Evolutionary conservation across 768 basidiomycete species (phyloP), one percentile per base, ranked within the genome.

Genomic region (Thelephora ganbajun): DNA sequence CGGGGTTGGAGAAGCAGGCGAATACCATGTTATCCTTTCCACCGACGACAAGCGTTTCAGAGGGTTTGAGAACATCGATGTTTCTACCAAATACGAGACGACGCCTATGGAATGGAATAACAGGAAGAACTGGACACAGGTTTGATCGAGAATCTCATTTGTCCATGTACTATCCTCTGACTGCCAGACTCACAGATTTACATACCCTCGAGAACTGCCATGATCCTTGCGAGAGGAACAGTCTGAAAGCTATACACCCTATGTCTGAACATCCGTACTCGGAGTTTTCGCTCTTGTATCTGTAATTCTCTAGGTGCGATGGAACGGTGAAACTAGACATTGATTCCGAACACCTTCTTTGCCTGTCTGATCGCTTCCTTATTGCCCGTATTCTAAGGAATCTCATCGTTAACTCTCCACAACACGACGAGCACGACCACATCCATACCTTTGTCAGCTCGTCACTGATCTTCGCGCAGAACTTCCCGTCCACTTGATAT

Each of bases 381-480:
- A 4, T 41, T 22, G 14, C 39, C 39, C 16, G 39, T 41, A 14
- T n/a, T 41, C 39, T 41, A 4, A 30, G 9, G 9, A 4, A 9
- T 30, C 9, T 41, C 36, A 37, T 37, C 39, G 12, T 41, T 41
- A 39, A 22, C 18, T 37, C 36, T 14, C 14, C 16, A 41, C 7
- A 41, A 41, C 7, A 4, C 4, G 7, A 9, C 39, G 9, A 30
- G 14, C n/a, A 41, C 18, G 39, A 5, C 7, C 4, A 4, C 4
- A 5, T 23, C 4, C 58, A 11, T 33, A 79, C 82, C 77, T 98
- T 99, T 7, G 69, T 81, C 47, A 82, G 59, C 57, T 98, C 93
- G 61, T 97, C 96, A 48, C 89, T 92, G 55, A 99, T 78, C 66
- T 99, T 98, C 54, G 98, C 77, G 54, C 91, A 94, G 1, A 80